Percentiles rank a stretch among this genome's conserved stretches.
These are phyloP conservation scores for Claviceps maximensis DNA, from an alignment of 2,329 filamentous ascomycete genomes.

Conservation along the genomic window DNA sequence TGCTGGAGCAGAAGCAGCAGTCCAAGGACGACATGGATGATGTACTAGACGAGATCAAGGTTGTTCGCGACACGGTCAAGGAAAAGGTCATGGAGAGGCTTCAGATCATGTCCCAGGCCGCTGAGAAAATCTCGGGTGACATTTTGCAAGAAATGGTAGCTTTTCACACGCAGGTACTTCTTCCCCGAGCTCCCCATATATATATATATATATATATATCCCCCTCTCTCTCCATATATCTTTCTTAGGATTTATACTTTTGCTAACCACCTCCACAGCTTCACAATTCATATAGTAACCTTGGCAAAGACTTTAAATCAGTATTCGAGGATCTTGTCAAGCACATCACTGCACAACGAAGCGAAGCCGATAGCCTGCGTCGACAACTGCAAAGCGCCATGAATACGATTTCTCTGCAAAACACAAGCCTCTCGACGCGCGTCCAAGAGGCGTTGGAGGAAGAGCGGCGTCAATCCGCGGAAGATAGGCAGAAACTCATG, in stretches of 20 bases:
- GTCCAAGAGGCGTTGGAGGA: conserved; percentile 61
- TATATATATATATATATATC: too few species aligned
- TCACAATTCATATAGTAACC: conserved; percentile 67
- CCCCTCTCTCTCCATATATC: background rate
- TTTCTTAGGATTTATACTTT: too few species aligned
- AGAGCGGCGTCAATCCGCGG: conserved; percentile 58
- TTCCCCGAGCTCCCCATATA: too few species aligned
- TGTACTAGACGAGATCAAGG: conserved; percentile 85
- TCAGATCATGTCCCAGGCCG: conserved; percentile 67
- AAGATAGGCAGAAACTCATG: conserved; percentile 62
- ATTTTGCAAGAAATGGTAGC: conserved; percentile 72
- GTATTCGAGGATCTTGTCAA: conserved; percentile 72
- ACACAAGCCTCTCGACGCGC: conserved; percentile 49
- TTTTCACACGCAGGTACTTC: conserved; percentile 57
- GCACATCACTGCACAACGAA: conserved; percentile 62
- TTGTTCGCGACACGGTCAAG: conserved; percentile 80
- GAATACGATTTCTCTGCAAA: conserved; percentile 53
- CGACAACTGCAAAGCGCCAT: conserved; percentile 60
- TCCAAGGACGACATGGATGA: conserved; percentile 78
- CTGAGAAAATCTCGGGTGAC: conserved; percentile 78
- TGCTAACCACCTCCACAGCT: conserved; percentile 34
- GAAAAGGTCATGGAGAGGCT: conserved; percentile 72
- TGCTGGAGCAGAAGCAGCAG: conserved; percentile 52
- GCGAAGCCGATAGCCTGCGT: conserved; percentile 60
- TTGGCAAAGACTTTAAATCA: conserved; percentile 75